phyloP scores from a whole-genome alignment of 148 eudicot genomes.

The Rheum nobile region DNA sequence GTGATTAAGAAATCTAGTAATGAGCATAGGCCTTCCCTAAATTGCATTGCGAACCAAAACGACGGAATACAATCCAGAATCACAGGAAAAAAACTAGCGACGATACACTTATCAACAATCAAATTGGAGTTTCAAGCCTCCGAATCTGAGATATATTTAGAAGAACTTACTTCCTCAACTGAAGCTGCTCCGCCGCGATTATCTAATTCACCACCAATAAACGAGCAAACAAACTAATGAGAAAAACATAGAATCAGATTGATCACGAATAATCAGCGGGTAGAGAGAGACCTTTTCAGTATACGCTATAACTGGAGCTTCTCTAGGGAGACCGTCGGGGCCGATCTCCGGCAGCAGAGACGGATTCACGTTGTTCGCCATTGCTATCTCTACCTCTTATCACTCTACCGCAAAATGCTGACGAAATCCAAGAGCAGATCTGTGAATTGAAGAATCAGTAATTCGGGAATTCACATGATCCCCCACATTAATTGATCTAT shows the following conservation, averaged over 20 bases:
- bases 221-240: neutral
- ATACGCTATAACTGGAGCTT: conserved; percentile 78
- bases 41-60: neutral
- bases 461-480: neutral
- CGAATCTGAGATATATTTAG: neutral
- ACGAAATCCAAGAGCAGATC: conserved; percentile 1
- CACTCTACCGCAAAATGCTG: neutral
- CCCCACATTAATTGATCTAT: neutral
- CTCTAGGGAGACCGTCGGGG: conserved; percentile 68
- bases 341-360: conserved; percentile 56
- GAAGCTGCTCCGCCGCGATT: conserved; percentile 65
- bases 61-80: neutral
- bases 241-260: neutral
- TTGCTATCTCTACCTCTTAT: conserved; percentile 8
- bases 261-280: neutral
- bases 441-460: neutral
- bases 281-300: conserved; percentile 57
- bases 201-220: conserved; percentile 26
- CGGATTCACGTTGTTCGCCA: conserved; percentile 29
- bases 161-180: conserved; percentile 46
- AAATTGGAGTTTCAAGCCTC: neutral
- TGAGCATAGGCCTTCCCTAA: neutral
- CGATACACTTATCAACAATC: neutral
- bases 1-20: neutral
- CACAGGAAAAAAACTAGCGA: neutral